Evolutionary conservation across 805 yeast species (phyloP).

Genomic region (Brettanomyces anomalus): DNA sequence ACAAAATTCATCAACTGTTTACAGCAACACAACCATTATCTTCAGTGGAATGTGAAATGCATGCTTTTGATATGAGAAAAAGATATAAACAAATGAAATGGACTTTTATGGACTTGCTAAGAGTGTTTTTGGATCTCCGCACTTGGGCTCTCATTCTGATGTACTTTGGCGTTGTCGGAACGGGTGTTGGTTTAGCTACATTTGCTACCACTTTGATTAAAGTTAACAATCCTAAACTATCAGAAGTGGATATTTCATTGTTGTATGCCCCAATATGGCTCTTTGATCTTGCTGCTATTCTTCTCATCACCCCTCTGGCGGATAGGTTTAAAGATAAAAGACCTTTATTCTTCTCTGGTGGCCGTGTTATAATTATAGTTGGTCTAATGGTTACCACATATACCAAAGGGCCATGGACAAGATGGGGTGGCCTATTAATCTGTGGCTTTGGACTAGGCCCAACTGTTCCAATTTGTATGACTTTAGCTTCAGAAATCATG

Average conservation of each 20-base stretch:
- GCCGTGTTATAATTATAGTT: constrained; percentile 58
- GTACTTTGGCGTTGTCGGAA: constrained; percentile 91
- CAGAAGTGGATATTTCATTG: constrained; percentile 62
- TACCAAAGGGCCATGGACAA: constrained; percentile 65
- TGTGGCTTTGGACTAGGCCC: constrained; percentile 88
- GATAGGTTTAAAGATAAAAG: constrained; percentile 56
- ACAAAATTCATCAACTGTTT: constrained; percentile 10
- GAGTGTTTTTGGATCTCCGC: constrained; percentile 51
- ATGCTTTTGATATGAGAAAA: constrained; percentile 48
- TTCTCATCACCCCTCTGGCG: constrained; percentile 70
- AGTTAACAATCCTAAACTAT: constrained; percentile 50
- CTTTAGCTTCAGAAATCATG: constrained; percentile 74
- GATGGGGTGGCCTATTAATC: constrained; percentile 71
- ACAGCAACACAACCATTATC: constrained; percentile 38
- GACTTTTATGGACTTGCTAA: constrained; percentile 49
- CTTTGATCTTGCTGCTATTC: constrained; percentile 69
- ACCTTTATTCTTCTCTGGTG: constrained; percentile 52
- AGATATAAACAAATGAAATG: constrained; percentile 42
- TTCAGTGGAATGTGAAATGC: constrained; percentile 43
- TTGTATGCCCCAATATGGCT: constrained; percentile 88
- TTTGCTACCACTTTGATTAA: constrained; percentile 74
- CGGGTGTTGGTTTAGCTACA: constrained; percentile 78
- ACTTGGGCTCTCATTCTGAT: constrained; percentile 76
- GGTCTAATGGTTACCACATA: constrained; percentile 73
- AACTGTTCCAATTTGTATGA: constrained; percentile 82